Conservation (phyloP, 2,329 filamentous ascomycete genomes). For the Sarocladium oryzae region DNA sequence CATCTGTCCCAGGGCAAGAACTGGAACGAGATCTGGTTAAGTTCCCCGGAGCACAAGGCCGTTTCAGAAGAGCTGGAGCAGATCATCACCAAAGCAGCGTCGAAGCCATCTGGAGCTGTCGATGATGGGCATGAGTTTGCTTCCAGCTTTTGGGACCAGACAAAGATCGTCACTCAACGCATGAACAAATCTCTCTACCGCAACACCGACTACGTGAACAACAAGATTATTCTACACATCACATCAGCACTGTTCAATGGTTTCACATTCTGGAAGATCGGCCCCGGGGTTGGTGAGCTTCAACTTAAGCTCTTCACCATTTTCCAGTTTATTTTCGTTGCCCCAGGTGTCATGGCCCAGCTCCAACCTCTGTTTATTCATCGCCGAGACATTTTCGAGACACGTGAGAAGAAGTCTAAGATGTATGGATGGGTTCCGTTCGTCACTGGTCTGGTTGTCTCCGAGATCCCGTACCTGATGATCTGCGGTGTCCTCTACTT, state of each 20-base stretch:
- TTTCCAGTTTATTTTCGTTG: slow-evolving; percentile 60
- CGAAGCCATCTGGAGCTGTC: background rate
- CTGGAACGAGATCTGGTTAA: slow-evolving; percentile 51
- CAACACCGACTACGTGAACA: slow-evolving; percentile 56
- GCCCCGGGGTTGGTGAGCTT: slow-evolving; percentile 52
- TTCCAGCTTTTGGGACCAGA: background rate
- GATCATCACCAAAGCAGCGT: slow-evolving; percentile 47
- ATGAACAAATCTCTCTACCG: slow-evolving; percentile 27
- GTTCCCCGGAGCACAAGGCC: slow-evolving; percentile 46
- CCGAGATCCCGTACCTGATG: slow-evolving; percentile 63
- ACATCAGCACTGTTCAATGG: slow-evolving; percentile 49
- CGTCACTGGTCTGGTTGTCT: slow-evolving; percentile 56
- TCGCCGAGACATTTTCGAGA: slow-evolving; percentile 59
- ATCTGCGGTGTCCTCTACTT: slow-evolving; percentile 54
- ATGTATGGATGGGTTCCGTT: slow-evolving; percentile 62
- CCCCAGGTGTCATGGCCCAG: slow-evolving; percentile 51
- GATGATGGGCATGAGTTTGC: slow-evolving; percentile 58
- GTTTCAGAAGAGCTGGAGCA: slow-evolving; percentile 42
- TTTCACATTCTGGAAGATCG: slow-evolving; percentile 54
- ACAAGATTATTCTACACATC: slow-evolving; percentile 30
- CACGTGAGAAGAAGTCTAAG: slow-evolving; percentile 57
- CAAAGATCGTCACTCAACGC: slow-evolving; percentile 10
- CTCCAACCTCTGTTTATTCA: slow-evolving; percentile 62
- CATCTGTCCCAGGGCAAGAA: slow-evolving; percentile 30
- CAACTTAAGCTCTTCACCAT: slow-evolving; percentile 61